phyloP scores from a whole-genome alignment of 176 grass and related monocot genomes.

The Oryza australiensis region DNA sequence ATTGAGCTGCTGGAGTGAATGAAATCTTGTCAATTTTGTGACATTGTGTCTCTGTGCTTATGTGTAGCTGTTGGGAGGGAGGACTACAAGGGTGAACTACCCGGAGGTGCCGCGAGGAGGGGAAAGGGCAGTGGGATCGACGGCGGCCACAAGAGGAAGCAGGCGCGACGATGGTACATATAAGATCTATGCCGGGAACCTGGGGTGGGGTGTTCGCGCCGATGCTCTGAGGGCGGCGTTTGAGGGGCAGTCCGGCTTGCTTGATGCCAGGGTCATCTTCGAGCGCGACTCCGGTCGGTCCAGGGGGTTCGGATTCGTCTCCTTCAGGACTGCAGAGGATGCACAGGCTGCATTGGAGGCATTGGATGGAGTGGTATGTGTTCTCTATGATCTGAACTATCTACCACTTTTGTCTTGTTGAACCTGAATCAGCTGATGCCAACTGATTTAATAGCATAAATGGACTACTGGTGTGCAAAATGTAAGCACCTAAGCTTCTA shows the following conservation, averaged over 20 bases:
- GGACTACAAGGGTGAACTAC: slow-evolving; percentile 80
- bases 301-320: slow-evolving; percentile 80
- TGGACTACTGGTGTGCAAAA: not conserved
- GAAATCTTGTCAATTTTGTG: not conserved
- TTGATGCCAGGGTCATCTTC: slow-evolving; percentile 75
- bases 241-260: slow-evolving; percentile 49
- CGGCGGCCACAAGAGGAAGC: slow-evolving; percentile 35
- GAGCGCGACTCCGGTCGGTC: slow-evolving; percentile 72
- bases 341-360: slow-evolving; percentile 66
- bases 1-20: not conserved
- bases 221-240: slow-evolving; percentile 61
- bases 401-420: not conserved
- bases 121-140: slow-evolving; percentile 50
- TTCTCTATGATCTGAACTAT: not conserved
- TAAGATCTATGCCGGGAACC: slow-evolving; percentile 92
- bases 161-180: slow-evolving; percentile 60
- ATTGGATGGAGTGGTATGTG: slow-evolving; percentile 78
- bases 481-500: not conserved
- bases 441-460: not conserved
- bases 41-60: not conserved
- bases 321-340: slow-evolving; percentile 65
- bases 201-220: slow-evolving; percentile 80
- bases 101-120: slow-evolving; percentile 89
- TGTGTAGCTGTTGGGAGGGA: slow-evolving; percentile 68
- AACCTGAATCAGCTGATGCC: not conserved